Evolutionary conservation across 306 rosid species (phyloP).

Genomic region (Cucurbita moschata): DNA sequence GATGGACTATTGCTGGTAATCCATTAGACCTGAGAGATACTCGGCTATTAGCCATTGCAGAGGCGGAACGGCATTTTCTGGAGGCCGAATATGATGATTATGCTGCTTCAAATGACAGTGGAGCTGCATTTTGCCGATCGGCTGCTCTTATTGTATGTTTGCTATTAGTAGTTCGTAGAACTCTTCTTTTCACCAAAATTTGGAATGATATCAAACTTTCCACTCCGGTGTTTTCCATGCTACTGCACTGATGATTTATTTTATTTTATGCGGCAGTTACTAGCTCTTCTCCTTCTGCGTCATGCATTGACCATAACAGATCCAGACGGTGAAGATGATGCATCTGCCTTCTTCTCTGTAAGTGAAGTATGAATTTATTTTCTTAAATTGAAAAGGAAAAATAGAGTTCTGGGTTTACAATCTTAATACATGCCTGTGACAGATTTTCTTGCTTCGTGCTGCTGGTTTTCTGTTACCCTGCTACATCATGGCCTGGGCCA

Average conservation of each 20-base stretch:
- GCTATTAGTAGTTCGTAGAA: not conserved
- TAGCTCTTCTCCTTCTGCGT: slow-evolving; percentile 44
- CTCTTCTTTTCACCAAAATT: not conserved
- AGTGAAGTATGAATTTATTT: slow-evolving; percentile 4
- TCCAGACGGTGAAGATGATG: slow-evolving; percentile 35
- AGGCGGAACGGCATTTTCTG: slow-evolving; percentile 36
- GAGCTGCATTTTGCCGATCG: slow-evolving; percentile 42
- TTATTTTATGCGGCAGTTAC: slow-evolving; percentile 22
- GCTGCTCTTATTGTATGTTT: slow-evolving; percentile 40
- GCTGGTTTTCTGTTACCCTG: slow-evolving; percentile 50
- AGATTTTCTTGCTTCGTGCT: slow-evolving; percentile 47
- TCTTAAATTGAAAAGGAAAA: not conserved
- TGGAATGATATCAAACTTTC: not conserved
- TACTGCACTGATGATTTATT: not conserved
- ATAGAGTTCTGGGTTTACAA: not conserved
- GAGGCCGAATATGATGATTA: slow-evolving; percentile 45
- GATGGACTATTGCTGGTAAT: slow-evolving; percentile 34
- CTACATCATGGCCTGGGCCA: slow-evolving; percentile 48
- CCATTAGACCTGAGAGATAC: slow-evolving; percentile 41
- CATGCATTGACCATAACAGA: slow-evolving; percentile 34
- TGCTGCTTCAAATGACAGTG: slow-evolving; percentile 22
- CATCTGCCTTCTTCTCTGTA: slow-evolving; percentile 38
- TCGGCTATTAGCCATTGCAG: slow-evolving; percentile 42
- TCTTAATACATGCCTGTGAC: slow-evolving; percentile 2
- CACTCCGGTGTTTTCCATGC: not conserved